Percentiles rank a stretch among this genome's conserved stretches.
These are phyloP conservation scores for Verticillium nonalfalfae DNA, from an alignment of 2,329 filamentous ascomycete genomes.

Conservation along the genomic window DNA sequence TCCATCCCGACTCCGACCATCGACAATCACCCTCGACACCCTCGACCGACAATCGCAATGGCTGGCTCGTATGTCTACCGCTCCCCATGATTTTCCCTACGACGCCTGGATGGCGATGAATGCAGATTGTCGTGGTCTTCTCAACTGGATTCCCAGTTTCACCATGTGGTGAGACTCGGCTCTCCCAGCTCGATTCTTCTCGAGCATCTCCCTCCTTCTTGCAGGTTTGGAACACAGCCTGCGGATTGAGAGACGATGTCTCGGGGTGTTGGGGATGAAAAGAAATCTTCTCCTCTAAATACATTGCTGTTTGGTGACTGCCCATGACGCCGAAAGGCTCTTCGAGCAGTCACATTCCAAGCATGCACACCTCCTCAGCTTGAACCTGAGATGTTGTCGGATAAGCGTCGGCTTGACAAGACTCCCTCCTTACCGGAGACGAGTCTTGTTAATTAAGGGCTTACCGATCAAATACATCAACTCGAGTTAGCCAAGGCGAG, in stretches of 20 bases:
- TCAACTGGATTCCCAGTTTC: conserved; percentile 54
- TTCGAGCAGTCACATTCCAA: conserved; percentile 24
- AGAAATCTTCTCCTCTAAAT: conserved; percentile 67
- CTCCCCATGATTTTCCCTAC: conserved; percentile 21
- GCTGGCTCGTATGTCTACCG: conserved; percentile 47
- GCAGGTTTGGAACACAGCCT: conserved; percentile 39
- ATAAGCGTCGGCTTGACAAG: conserved; percentile 43
- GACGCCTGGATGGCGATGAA: conserved; percentile 45
- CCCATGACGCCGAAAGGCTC: conserved; percentile 19
- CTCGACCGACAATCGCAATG: conserved; percentile 31
- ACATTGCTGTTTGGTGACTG: conserved; percentile 52
- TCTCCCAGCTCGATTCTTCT: conserved; percentile 79
- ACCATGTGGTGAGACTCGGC: conserved; percentile 31
- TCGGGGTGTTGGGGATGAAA: conserved; percentile 77
- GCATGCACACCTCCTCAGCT: conserved; percentile 47
- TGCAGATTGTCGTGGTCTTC: conserved; percentile 79
- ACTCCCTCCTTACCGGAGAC: neutral
- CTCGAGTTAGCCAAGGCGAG: conserved; percentile 84
- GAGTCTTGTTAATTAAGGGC: conserved; percentile 17
- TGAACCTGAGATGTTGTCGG: conserved; percentile 64
- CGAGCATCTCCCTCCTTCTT: conserved; percentile 50
- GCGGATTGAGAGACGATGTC: conserved; percentile 51
- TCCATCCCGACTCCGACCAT: conserved; percentile 14
- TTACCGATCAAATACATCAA: conserved; percentile 75
- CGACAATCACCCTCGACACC: conserved; percentile 31